These are phyloP conservation scores for Arctostaphylos glauca DNA, from an alignment of 148 eudicot species.

Conservation along the genomic window DNA sequence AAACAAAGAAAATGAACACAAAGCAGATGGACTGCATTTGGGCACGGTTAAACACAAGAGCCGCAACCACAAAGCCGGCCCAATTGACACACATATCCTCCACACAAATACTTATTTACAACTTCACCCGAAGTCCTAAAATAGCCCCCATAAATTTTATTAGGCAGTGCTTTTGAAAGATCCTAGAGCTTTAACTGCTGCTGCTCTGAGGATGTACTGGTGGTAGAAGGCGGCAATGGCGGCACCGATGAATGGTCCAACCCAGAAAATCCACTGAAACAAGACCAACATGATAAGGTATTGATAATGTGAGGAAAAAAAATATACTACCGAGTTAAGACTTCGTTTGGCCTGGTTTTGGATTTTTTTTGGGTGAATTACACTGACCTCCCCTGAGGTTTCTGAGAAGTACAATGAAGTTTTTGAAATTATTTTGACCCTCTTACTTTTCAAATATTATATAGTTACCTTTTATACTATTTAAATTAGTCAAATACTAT, in stretches of 20 bases:
- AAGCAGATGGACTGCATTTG: background rate
- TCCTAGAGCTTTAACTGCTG: constrained; percentile 53
- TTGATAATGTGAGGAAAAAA: too few species aligned
- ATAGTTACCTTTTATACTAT: too few species aligned
- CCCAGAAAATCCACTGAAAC: constrained; percentile 49
- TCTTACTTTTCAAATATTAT: too few species aligned
- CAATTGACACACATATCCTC: background rate
- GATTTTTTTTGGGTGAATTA: too few species aligned
- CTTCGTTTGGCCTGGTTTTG: too few species aligned
- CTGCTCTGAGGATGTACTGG: constrained; percentile 46
- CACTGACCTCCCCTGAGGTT: too few species aligned
- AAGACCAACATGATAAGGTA: background rate
- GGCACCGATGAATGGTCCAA: constrained; percentile 60
- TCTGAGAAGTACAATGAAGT: too few species aligned
- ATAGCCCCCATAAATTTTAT: background rate
- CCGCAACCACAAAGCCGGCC: background rate
- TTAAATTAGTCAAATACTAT: too few species aligned
- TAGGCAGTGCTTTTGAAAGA: constrained; percentile 48
- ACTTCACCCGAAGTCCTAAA: background rate
- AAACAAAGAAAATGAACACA: background rate
- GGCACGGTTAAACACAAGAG: background rate
- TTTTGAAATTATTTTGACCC: too few species aligned
- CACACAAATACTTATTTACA: background rate
- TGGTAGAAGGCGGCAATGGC: constrained; percentile 47
- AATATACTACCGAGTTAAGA: too few species aligned